phyloP scores from a whole-genome alignment of 768 basidiomycete species.

The Mycena metata region DNA sequence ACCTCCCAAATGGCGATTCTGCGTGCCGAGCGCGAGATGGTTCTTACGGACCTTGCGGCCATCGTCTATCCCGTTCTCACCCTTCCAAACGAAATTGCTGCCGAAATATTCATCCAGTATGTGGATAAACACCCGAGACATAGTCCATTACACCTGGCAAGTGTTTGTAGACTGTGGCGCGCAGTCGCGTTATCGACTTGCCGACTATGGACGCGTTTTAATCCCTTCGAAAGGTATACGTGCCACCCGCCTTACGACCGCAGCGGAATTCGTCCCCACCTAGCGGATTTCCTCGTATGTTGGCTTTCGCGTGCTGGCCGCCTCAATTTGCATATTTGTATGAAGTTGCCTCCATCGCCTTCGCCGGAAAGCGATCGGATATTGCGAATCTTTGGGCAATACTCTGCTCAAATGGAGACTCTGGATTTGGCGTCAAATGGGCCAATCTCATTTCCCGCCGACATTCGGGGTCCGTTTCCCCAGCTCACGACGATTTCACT shows the following conservation, averaged over 20 bases:
- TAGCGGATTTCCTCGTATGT: background rate
- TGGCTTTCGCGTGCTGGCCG: slow-evolving; percentile 10
- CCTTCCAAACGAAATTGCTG: slow-evolving; percentile 2
- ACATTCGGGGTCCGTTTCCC: slow-evolving; percentile 7
- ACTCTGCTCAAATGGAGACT: slow-evolving; percentile 3
- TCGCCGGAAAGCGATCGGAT: background rate
- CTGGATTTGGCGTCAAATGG: background rate
- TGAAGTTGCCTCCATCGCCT: slow-evolving; percentile 6
- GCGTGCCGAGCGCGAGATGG: background rate
- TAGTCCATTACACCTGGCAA: slow-evolving; percentile 6
- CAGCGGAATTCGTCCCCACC: background rate
- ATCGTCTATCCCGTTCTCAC: slow-evolving; percentile 16
- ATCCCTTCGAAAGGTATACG: background rate
- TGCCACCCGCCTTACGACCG: background rate
- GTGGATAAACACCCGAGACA: background rate
- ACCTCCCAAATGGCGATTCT: background rate
- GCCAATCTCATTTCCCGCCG: slow-evolving; percentile 8
- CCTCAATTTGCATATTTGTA: background rate
- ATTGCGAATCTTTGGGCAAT: background rate
- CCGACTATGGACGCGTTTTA: background rate
- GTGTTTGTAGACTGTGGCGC: slow-evolving; percentile 13
- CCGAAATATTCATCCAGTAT: slow-evolving; percentile 15
- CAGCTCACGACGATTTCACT: background rate
- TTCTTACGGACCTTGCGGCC: slow-evolving; percentile 1
- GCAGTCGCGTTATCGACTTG: slow-evolving; percentile 8